Evolutionary conservation across 2,329 filamentous ascomycete genomes (phyloP).

Genomic region (Leptographium procerum): DNA sequence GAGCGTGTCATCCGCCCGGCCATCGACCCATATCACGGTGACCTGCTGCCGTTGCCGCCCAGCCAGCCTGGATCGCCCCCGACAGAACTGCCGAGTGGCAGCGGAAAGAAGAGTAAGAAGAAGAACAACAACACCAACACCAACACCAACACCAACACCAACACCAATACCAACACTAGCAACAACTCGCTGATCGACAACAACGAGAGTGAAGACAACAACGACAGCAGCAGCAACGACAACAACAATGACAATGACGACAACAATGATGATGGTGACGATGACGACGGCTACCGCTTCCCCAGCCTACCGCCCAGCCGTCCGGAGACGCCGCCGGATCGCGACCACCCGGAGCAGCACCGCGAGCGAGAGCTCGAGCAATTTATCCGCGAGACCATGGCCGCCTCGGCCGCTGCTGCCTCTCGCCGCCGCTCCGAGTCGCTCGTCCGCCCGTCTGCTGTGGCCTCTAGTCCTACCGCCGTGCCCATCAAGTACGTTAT

Average conservation of each 20-base stretch:
- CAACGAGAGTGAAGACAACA: neutral
- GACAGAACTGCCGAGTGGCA: constrained; percentile 11
- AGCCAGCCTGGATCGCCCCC: constrained; percentile 42
- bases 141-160: neutral
- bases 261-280: constrained; percentile 17
- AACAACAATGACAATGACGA: neutral
- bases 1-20: constrained; percentile 49
- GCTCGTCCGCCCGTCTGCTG: constrained; percentile 27
- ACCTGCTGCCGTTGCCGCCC: constrained; percentile 52
- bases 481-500: constrained; percentile 42
- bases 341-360: constrained; percentile 25
- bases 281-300: constrained; percentile 26
- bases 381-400: constrained; percentile 22
- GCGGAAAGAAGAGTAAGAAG: neutral
- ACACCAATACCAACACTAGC: neutral
- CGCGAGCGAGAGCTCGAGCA: constrained; percentile 22
- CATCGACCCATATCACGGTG: constrained; percentile 55
- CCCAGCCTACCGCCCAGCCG: constrained; percentile 49
- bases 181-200: neutral
- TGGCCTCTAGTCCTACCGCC: constrained; percentile 36
- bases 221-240: neutral
- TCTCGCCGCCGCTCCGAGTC: constrained; percentile 36
- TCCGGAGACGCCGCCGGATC: constrained; percentile 41
- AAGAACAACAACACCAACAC: neutral
- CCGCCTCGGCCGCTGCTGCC: constrained; percentile 17